phyloP scores from a whole-genome alignment of 768 basidiomycete species.

The Podaxis sp. region DNA sequence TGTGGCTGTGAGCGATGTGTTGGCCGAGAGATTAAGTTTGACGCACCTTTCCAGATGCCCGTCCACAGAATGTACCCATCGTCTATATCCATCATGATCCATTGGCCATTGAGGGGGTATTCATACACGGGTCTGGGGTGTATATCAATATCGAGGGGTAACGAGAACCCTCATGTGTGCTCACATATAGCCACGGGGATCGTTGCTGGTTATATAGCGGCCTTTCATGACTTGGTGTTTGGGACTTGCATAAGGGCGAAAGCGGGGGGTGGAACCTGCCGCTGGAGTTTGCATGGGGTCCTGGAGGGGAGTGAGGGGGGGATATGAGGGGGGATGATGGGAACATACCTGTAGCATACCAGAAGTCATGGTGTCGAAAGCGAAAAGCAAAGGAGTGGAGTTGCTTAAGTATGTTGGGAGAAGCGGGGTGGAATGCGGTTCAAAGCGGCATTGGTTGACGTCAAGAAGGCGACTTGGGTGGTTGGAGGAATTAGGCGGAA shows the following conservation, averaged over 20 bases:
- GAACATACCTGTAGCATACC: slow-evolving; percentile 42
- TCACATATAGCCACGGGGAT: slow-evolving; percentile 86
- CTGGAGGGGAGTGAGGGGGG: slow-evolving; percentile 24
- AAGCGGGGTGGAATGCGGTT: slow-evolving; percentile 28
- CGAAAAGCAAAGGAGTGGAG: slow-evolving; percentile 23
- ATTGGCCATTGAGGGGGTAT: slow-evolving; percentile 85
- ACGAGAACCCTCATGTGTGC: slow-evolving; percentile 22
- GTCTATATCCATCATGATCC: slow-evolving; percentile 96
- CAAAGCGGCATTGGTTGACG: slow-evolving; percentile 25
- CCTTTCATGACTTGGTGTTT: slow-evolving; percentile 83
- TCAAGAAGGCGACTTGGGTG: slow-evolving; percentile 24
- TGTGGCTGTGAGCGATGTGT: neutral
- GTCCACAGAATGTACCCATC: slow-evolving; percentile 93
- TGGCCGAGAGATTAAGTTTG: neutral
- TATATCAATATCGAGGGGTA: slow-evolving; percentile 21
- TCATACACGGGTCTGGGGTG: slow-evolving; percentile 75
- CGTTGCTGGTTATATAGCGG: slow-evolving; percentile 87
- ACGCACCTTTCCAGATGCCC: slow-evolving; percentile 88
- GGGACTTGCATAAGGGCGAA: slow-evolving; percentile 72
- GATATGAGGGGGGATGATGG: slow-evolving; percentile 14
- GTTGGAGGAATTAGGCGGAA: slow-evolving; percentile 22
- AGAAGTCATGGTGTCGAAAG: slow-evolving; percentile 38
- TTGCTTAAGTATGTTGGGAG: slow-evolving; percentile 16
- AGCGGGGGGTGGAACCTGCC: slow-evolving; percentile 41
- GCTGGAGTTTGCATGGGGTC: slow-evolving; percentile 42